These are phyloP conservation scores for Serendipita sp. DNA, from an alignment of 768 basidiomycete genomes.

Conservation along the genomic window DNA sequence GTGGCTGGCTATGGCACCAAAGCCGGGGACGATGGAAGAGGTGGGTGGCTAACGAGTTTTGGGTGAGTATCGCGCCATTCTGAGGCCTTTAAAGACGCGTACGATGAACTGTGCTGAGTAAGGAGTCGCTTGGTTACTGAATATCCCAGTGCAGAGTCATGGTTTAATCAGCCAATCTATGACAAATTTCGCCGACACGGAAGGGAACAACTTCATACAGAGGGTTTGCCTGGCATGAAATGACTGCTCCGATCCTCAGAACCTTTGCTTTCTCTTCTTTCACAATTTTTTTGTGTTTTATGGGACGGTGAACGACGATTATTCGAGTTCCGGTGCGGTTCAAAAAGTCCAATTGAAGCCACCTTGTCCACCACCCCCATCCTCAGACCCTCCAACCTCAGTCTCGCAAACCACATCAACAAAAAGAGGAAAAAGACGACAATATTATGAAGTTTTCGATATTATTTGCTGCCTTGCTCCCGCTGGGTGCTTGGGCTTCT, in stretches of 20 bases:
- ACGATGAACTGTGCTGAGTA: neutral
- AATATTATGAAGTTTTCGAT: conserved; percentile 46
- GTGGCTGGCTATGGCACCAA: neutral
- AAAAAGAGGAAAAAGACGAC: conserved; percentile 13
- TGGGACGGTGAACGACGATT: no score
- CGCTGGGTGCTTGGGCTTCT: conserved; percentile 47
- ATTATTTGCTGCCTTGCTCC: conserved; percentile 38
- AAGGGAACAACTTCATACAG: no score
- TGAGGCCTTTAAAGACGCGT: neutral
- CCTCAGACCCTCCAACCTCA: neutral
- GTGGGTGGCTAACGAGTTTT: neutral
- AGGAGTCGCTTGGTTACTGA: neutral
- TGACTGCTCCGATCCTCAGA: no score
- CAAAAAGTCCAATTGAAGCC: neutral
- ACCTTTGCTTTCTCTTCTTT: no score
- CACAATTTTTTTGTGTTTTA: no score
- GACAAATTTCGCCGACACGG: no score
- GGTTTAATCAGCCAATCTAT: no score
- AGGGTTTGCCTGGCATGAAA: no score
- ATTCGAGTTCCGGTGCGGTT: no score
- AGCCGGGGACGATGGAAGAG: no score
- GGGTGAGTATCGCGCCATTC: neutral
- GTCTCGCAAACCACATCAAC: neutral
- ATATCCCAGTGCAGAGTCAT: no score
- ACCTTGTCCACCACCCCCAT: neutral